Percentiles rank a stretch among this genome's conserved stretches.
Conservation (phyloP, 305 asterid species). For the Solanum hybrid region DNA sequence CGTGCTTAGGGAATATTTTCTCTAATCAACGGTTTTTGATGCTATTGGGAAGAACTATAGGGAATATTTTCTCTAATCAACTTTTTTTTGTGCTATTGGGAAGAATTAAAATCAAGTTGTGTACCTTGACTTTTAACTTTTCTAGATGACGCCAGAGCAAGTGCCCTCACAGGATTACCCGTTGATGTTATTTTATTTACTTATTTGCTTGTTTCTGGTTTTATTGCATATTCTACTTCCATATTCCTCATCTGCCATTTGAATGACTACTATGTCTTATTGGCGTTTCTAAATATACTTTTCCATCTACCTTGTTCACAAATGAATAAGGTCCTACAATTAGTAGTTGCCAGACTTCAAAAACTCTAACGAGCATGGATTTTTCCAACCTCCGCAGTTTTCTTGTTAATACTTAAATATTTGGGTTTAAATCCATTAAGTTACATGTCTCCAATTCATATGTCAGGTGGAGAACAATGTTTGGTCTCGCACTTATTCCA, state of each 20-base stretch:
- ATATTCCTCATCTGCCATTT: background rate
- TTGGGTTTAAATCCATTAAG: background rate
- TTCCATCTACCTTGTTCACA: background rate
- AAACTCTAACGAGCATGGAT: background rate
- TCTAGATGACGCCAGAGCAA: background rate
- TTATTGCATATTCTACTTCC: background rate
- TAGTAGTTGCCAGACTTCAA: background rate
- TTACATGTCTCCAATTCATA: conserved; percentile 3
- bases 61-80: background rate
- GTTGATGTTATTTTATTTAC: background rate
- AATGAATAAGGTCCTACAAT: background rate
- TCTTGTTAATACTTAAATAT: background rate
- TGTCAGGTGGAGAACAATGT: conserved; percentile 98
- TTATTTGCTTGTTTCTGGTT: background rate
- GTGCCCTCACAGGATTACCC: background rate
- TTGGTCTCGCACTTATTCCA: conserved; percentile 71
- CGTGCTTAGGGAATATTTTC: background rate
- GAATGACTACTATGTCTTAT: background rate
- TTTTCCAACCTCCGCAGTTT: background rate
- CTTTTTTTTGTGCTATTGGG: background rate
- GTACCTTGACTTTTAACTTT: background rate
- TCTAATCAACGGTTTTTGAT: background rate
- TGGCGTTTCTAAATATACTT: background rate
- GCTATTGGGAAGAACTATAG: background rate
- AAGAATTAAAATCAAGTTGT: background rate